These are phyloP conservation scores for Salicornia ramosissima DNA, from an alignment of 148 eudicot species.

Conservation along the genomic window DNA sequence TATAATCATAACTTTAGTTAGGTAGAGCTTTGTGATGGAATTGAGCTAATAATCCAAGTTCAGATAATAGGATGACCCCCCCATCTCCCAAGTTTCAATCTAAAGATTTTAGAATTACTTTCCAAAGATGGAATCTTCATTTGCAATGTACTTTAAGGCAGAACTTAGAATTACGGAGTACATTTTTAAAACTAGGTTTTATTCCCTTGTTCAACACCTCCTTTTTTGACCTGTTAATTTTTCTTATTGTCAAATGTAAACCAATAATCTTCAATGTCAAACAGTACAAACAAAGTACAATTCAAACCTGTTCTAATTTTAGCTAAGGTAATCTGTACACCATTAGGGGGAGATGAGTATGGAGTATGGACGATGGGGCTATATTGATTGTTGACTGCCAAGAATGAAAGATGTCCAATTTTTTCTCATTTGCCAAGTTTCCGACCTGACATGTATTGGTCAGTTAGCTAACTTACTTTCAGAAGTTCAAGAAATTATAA, in stretches of 20 bases:
- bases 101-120: not conserved
- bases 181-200: not conserved
- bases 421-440: too few relatives aligned
- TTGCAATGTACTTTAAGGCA: not conserved
- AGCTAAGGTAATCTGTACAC: too few relatives aligned
- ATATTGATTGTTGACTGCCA: too few relatives aligned
- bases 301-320: too few relatives aligned
- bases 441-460: too few relatives aligned
- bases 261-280: too few relatives aligned
- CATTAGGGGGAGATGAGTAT: too few relatives aligned
- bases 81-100: not conserved
- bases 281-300: too few relatives aligned
- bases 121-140: not conserved
- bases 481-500: too few relatives aligned
- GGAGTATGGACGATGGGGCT: too few relatives aligned
- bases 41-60: constrained; percentile 1
- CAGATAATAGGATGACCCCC: not conserved
- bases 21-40: constrained; percentile 11
- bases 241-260: not conserved
- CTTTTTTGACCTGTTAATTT: not conserved
- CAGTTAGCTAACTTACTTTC: too few relatives aligned
- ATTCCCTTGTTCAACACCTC: not conserved
- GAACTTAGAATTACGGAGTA: not conserved
- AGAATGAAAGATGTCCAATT: too few relatives aligned
- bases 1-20: not conserved